phyloP scores from a whole-genome alignment of 768 basidiomycete species.

The Coprinopsis sp. region DNA sequence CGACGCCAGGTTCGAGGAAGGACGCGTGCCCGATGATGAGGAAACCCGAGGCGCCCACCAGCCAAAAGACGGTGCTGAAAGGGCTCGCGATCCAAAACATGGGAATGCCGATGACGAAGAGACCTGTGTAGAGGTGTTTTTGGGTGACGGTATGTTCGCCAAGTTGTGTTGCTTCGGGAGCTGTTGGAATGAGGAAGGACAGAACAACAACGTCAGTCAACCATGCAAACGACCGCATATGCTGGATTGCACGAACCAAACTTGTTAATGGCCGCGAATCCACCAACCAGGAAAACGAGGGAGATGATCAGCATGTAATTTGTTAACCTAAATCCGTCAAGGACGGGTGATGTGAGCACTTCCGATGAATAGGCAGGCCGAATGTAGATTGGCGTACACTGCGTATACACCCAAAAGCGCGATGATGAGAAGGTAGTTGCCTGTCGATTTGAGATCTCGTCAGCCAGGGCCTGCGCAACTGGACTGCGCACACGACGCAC shows the following conservation, averaged over 20 bases:
- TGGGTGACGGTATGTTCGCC: slow-evolving; percentile 82
- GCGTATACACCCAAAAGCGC: slow-evolving; percentile 81
- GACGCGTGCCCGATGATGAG: slow-evolving; percentile 85
- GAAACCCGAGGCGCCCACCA: slow-evolving; percentile 82
- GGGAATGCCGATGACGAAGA: slow-evolving; percentile 91
- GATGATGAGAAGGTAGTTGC: slow-evolving; percentile 85
- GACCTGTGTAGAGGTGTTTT: slow-evolving; percentile 79
- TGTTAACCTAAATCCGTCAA: slow-evolving; percentile 51
- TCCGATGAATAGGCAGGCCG: background rate
- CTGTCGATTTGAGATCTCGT: slow-evolving; percentile 28
- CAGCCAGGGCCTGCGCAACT: background rate
- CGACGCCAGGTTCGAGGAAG: slow-evolving; percentile 90
- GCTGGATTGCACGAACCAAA: slow-evolving; percentile 53
- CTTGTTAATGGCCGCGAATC: slow-evolving; percentile 84
- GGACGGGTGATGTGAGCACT: too few relatives aligned
- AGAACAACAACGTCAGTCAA: slow-evolving; percentile 1
- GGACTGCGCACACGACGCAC: slow-evolving; percentile 36
- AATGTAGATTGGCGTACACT: slow-evolving; percentile 43
- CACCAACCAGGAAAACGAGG: slow-evolving; percentile 83
- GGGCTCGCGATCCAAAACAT: slow-evolving; percentile 78
- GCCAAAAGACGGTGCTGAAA: slow-evolving; percentile 86
- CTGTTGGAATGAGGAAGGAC: slow-evolving; percentile 31
- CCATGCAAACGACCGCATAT: slow-evolving; percentile 1
- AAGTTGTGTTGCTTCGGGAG: slow-evolving; percentile 79
- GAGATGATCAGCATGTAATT: slow-evolving; percentile 81